These are phyloP conservation scores for Malus orientalis DNA, from an alignment of 306 rosid genomes.

Conservation along the genomic window DNA sequence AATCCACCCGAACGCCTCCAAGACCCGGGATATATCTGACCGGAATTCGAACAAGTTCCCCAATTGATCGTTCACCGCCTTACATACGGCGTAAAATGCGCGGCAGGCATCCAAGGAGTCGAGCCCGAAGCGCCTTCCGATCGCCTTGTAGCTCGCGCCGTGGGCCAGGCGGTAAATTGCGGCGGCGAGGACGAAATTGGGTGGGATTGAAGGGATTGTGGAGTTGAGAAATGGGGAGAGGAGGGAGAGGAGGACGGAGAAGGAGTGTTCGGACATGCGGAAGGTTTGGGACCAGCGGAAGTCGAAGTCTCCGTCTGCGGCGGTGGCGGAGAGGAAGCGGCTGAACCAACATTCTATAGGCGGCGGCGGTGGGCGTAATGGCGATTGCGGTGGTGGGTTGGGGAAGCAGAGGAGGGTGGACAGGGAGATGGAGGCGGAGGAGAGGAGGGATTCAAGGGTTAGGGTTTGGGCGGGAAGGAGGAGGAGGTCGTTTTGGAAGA, in stretches of 20 bases:
- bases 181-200: conserved; percentile 52
- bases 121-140: conserved; percentile 52
- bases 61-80: conserved; percentile 33
- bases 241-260: conserved; percentile 46
- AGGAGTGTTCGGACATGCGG: conserved; percentile 58
- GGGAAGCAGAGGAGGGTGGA: conserved; percentile 2
- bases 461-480: conserved; percentile 57
- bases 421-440: conserved; percentile 33
- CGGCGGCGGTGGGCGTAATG: not conserved
- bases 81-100: conserved; percentile 48
- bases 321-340: conserved; percentile 42
- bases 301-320: conserved; percentile 14
- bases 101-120: conserved; percentile 46
- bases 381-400: conserved; percentile 14
- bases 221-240: conserved; percentile 27
- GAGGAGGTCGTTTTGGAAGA: conserved; percentile 44
- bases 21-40: conserved; percentile 31
- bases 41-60: conserved; percentile 57
- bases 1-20: conserved; percentile 52
- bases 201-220: conserved; percentile 28
- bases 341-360: conserved; percentile 49
- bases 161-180: conserved; percentile 70
- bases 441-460: conserved; percentile 39
- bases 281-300: conserved; percentile 49
- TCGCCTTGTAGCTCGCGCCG: conserved; percentile 49